A percentile compares a stretch with the other conserved stretches of the same genome.
These are phyloP conservation scores for Aquilaria agallochum DNA, from an alignment of 441 rosid species.

Conservation along the genomic window DNA sequence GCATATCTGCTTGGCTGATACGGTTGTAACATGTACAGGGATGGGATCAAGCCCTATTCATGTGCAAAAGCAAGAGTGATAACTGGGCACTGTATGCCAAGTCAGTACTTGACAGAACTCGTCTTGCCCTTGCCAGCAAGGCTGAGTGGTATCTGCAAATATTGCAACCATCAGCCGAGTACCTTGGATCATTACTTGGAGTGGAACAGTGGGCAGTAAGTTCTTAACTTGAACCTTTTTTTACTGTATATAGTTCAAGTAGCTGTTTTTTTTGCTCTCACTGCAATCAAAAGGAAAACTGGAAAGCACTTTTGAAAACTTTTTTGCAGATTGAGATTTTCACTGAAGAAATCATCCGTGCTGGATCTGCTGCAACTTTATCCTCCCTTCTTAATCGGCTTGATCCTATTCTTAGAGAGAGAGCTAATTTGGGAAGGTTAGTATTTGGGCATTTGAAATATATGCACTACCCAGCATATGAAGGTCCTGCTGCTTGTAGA, in stretches of 20 bases:
- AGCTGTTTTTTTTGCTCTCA: slow-evolving; percentile 4
- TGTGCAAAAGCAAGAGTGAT: slow-evolving; percentile 50
- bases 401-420: slow-evolving; percentile 86
- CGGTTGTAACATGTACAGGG: slow-evolving; percentile 38
- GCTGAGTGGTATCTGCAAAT: slow-evolving; percentile 81
- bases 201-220: slow-evolving; percentile 86
- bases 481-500: background rate
- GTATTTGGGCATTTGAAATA: slow-evolving; percentile 1
- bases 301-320: slow-evolving; percentile 5
- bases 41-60: slow-evolving; percentile 61
- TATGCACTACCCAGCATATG: background rate
- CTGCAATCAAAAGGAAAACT: background rate
- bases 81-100: slow-evolving; percentile 87
- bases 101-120: slow-evolving; percentile 88
- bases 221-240: slow-evolving; percentile 10
- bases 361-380: slow-evolving; percentile 89
- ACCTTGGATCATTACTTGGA: slow-evolving; percentile 80
- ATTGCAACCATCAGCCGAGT: slow-evolving; percentile 88
- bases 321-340: slow-evolving; percentile 60
- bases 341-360: slow-evolving; percentile 90
- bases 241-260: background rate
- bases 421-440: slow-evolving; percentile 91
- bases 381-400: slow-evolving; percentile 83
- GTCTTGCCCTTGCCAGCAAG: slow-evolving; percentile 73
- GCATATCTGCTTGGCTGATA: too few species aligned